Conservation (phyloP, 164 flowering plant species). For the Santalum album region DNA sequence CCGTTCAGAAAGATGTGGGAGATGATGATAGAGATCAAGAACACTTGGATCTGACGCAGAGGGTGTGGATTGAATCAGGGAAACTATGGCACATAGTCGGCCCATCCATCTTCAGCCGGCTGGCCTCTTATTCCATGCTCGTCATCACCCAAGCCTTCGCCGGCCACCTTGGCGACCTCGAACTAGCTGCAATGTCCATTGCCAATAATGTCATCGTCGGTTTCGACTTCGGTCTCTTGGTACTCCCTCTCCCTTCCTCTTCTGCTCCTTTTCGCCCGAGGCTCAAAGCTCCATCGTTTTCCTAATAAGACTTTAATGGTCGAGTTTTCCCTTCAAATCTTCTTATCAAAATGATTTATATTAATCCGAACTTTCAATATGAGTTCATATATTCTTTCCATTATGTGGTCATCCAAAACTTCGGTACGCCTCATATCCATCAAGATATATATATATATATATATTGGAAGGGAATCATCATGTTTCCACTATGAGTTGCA, state of each 20-base stretch:
- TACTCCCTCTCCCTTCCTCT: slow-evolving; percentile 12
- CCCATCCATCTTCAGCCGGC: slow-evolving; percentile 52
- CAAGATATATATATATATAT: no score
- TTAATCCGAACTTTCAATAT: no score
- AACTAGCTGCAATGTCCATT: slow-evolving; percentile 54
- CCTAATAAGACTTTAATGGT: no score
- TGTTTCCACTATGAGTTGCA: no score
- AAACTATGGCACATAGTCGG: slow-evolving; percentile 54
- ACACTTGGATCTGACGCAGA: slow-evolving; percentile 6
- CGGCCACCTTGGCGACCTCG: slow-evolving; percentile 56
- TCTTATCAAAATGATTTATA: no score
- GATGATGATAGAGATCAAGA: slow-evolving; percentile 6
- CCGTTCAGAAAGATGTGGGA: neutral
- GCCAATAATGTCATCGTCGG: slow-evolving; percentile 40
- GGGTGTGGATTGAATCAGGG: slow-evolving; percentile 42
- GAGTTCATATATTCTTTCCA: no score
- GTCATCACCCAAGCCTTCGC: slow-evolving; percentile 55
- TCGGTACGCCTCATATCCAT: no score
- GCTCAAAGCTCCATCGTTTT: no score
- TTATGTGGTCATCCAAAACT: no score
- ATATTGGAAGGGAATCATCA: no score
- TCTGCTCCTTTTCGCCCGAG: no score
- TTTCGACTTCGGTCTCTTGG: slow-evolving; percentile 57
- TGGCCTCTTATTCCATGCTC: slow-evolving; percentile 36
- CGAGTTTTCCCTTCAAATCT: no score